Evolutionary conservation across 1,284 basidiomycete genomes (phyloP).

Genomic region (Cutaneotrichosporon spelunceum): DNA sequence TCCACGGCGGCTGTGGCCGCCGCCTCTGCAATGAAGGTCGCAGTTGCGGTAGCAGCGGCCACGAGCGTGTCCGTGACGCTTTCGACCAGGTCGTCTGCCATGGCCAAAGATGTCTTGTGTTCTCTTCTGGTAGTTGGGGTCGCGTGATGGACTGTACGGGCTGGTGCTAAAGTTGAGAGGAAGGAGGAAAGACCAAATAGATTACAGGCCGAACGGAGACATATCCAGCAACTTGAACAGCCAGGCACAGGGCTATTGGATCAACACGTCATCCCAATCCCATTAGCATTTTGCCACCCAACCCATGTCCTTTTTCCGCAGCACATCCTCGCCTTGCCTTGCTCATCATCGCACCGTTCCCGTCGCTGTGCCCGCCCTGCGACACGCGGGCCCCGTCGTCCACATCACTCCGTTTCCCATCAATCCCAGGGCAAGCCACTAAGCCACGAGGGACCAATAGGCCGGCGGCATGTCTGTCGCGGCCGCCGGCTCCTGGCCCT

Average conservation of each 20-base stretch:
- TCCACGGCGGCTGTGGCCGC: neutral
- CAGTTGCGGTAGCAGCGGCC: conserved; percentile 8
- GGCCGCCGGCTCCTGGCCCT: conserved; percentile 20
- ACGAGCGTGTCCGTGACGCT: conserved; percentile 15
- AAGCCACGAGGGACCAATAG: neutral
- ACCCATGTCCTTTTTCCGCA: neutral
- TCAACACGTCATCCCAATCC: neutral
- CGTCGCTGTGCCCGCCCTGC: too few relatives aligned
- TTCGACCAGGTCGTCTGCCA: conserved; percentile 8
- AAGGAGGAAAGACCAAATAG: neutral
- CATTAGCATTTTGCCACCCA: conserved; percentile 1
- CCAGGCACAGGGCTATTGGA: neutral
- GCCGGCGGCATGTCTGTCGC: neutral
- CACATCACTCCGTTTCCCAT: neutral
- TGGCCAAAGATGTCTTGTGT: neutral
- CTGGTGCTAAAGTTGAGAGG: neutral
- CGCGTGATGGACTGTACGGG: neutral
- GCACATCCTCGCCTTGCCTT: too few relatives aligned
- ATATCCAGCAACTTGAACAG: neutral
- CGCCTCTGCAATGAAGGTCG: conserved; percentile 1
- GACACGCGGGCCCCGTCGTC: too few relatives aligned
- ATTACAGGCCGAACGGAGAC: neutral
- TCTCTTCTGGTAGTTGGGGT: neutral
- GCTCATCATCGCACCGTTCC: too few relatives aligned
- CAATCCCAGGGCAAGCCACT: neutral